Evolutionary conservation across 148 eudicot genomes (phyloP).

Genomic region (Diospyros lotus): DNA sequence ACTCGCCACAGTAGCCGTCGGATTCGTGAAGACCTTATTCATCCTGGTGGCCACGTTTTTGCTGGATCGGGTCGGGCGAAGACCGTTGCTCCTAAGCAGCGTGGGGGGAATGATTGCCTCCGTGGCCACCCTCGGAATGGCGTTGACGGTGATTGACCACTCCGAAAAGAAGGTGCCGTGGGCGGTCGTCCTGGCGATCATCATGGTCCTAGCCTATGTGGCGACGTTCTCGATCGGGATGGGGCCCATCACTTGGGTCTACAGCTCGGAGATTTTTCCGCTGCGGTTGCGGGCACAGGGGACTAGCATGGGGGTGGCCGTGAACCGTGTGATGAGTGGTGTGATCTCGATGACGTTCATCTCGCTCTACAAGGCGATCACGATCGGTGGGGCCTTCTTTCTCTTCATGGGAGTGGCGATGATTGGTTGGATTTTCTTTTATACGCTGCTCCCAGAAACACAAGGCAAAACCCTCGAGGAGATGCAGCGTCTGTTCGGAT

Average conservation of each 20-base stretch:
- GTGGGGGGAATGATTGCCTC: constrained; percentile 22
- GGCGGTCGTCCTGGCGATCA: constrained; percentile 25
- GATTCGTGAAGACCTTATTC: constrained; percentile 28
- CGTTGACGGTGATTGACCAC: constrained; percentile 22
- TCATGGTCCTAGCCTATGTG: constrained; percentile 20
- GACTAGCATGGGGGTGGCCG: constrained; percentile 51
- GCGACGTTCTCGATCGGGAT: constrained; percentile 34
- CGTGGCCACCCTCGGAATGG: constrained; percentile 13
- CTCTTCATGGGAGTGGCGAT: constrained; percentile 45
- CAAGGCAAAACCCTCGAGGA: constrained; percentile 64
- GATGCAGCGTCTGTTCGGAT: constrained; percentile 58
- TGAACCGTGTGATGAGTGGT: constrained; percentile 61
- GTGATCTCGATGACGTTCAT: constrained; percentile 51
- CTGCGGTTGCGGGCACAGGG: constrained; percentile 47
- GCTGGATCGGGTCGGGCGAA: constrained; percentile 30
- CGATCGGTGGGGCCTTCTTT: constrained; percentile 66
- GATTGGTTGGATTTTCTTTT: constrained; percentile 52
- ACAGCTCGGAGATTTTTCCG: constrained; percentile 38
- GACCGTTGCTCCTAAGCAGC: constrained; percentile 28
- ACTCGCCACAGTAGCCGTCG: constrained; percentile 35
- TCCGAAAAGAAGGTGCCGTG: constrained; percentile 13
- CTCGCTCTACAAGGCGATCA: constrained; percentile 36
- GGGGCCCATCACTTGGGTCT: constrained; percentile 39
- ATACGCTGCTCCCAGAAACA: constrained; percentile 59
- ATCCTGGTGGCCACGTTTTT: constrained; percentile 35